phyloP scores from a whole-genome alignment of 495 filamentous ascomycete species.

The Aspergillus funiculosus region DNA sequence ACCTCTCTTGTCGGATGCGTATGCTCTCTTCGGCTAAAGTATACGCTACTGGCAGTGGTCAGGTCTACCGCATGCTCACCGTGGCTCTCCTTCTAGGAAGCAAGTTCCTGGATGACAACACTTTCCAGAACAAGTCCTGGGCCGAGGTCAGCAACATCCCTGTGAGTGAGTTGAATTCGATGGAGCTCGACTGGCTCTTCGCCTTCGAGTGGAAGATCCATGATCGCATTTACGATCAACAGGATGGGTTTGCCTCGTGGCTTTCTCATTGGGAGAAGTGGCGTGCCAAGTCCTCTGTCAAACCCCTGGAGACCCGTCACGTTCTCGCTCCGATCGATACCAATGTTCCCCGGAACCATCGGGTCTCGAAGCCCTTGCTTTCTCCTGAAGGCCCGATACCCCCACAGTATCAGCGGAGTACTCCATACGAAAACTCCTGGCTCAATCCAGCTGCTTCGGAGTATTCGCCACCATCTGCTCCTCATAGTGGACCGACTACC shows the following conservation, averaged over 20 bases:
- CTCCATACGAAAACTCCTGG: conserved; percentile 49
- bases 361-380: conserved; percentile 42
- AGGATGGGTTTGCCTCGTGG: conserved; percentile 78
- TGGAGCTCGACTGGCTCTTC: conserved; percentile 88
- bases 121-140: conserved; percentile 99
- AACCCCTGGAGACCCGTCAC: conserved; percentile 48
- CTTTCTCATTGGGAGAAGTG: conserved; percentile 77
- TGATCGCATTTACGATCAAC: conserved; percentile 72
- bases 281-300: conserved; percentile 55
- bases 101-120: conserved; percentile 99
- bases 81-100: conserved; percentile 84
- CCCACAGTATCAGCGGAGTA: conserved; percentile 46
- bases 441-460: conserved; percentile 49
- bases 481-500: conserved; percentile 60
- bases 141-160: conserved; percentile 93
- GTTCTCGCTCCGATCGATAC: conserved; percentile 67
- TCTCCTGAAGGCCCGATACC: conserved; percentile 47
- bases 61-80: conserved; percentile 88
- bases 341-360: conserved; percentile 47
- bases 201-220: conserved; percentile 85
- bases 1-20: conserved; percentile 76
- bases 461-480: conserved; percentile 63
- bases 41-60: conserved; percentile 56
- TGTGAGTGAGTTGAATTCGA: conserved; percentile 77
- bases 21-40: conserved; percentile 56